A percentile compares a stretch with the other conserved stretches of the same genome.
Evolutionary conservation across 2,329 filamentous ascomycete species (phyloP).

Genomic region (Periconia digitata): DNA sequence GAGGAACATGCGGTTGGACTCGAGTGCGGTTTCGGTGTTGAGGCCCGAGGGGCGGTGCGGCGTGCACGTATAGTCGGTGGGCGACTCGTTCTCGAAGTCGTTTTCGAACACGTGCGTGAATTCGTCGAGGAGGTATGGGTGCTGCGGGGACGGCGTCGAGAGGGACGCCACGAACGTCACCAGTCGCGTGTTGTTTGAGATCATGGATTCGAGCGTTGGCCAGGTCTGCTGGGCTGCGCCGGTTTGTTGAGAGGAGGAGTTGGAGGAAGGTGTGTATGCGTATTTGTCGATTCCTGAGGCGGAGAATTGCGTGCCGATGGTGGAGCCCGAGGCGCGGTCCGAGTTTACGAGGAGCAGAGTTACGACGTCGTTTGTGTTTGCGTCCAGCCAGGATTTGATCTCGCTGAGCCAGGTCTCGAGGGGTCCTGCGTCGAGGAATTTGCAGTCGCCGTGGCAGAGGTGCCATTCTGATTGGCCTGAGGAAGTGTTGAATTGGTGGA

Average conservation of each 20-base stretch:
- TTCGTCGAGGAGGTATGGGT: slow-evolving; percentile 64
- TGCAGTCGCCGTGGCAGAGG: slow-evolving; percentile 71
- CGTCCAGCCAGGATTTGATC: slow-evolving; percentile 70
- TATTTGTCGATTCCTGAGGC: slow-evolving; percentile 60
- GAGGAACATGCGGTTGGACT: slow-evolving; percentile 67
- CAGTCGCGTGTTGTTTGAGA: slow-evolving; percentile 64
- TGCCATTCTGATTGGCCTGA: slow-evolving; percentile 51
- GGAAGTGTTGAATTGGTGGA: slow-evolving; percentile 60
- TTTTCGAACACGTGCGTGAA: slow-evolving; percentile 74
- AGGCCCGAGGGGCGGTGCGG: slow-evolving; percentile 65
- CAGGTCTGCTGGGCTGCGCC: slow-evolving; percentile 58
- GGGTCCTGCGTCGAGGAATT: slow-evolving; percentile 68
- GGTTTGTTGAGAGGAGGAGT: slow-evolving; percentile 24
- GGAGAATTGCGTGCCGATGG: slow-evolving; percentile 53
- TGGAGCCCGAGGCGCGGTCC: slow-evolving; percentile 57
- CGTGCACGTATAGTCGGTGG: slow-evolving; percentile 70
- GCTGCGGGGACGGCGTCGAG: slow-evolving; percentile 30
- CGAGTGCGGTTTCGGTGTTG: slow-evolving; percentile 50
- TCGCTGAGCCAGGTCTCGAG: slow-evolving; percentile 64
- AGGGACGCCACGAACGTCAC: slow-evolving; percentile 68
- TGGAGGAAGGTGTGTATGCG: slow-evolving; percentile 50
- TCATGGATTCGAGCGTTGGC: slow-evolving; percentile 73
- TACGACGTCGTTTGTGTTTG: slow-evolving; percentile 72
- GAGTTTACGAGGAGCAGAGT: slow-evolving; percentile 74
- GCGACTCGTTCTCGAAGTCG: slow-evolving; percentile 62